Evolutionary conservation across 371 early-diverging fungal species (phyloP), one percentile per base, ranked within the genome.

Genomic region (Mucor indicus): DNA sequence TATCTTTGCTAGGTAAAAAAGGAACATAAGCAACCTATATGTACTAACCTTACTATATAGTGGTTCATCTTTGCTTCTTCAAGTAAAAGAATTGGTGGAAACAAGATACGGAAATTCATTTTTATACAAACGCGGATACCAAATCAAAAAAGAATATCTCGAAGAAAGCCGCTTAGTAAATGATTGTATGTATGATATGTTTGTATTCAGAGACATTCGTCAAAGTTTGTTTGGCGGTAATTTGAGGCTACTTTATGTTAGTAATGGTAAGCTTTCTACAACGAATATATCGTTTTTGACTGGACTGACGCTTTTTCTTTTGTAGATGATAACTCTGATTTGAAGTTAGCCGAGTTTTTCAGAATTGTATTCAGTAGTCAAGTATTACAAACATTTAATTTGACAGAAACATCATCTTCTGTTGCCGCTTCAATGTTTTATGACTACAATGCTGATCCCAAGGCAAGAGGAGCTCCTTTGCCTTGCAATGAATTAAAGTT

Each of bases 401-500:
- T 76, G 21, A 71, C 83, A 1, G 84, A 89, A 51, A 80, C 87
- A 1, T 58, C 76, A 16, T 74, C 73, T 1, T 64, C 79, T 7
- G 57, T 72, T 3, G 66, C 76, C 13, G 55, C 69, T n/a, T 76
- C 83, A 42, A 76, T 70, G 62, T 74, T 82, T 52, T 79, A 65
- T 41, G 84, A 84, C 40, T 84, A 84, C 27, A 58, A 56, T 35
- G 51, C 65, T 7, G 57, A 64, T 35, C 46, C 50, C 27, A 33
- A 47, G 2, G 58, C 62, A 11, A 79, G 83, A 20, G 96, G 96
- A 4, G 79, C 86, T 2, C 83, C 90, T 3, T 64, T 89, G 36
- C 70, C 84, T 8, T 89, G 89, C 53, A 80, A 76, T 49, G 92
- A 93, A 67, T 59, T 98, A 48, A 98, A 96, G 72, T 74, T 99